Evolutionary conservation across 257 asterid genomes (phyloP).

Genomic region (Solanum etuberosum): DNA sequence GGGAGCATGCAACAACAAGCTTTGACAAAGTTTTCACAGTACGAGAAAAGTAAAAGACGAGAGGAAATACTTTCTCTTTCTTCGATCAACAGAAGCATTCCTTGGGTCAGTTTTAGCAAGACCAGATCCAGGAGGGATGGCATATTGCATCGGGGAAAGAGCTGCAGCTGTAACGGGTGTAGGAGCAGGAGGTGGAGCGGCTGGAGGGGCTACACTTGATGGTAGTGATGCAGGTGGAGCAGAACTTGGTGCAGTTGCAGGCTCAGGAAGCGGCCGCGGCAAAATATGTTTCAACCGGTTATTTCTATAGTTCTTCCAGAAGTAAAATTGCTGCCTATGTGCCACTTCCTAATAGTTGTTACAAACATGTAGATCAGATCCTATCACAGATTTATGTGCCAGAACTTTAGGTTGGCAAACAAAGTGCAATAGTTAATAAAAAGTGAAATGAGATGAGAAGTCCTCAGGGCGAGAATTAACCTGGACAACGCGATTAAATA

Average conservation of each 20-base stretch:
- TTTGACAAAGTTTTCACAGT: neutral
- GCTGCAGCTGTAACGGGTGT: conserved; percentile 41
- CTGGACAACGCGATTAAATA: neutral
- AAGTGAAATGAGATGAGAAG: neutral
- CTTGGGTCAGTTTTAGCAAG: conserved; percentile 55
- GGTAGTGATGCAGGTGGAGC: conserved; percentile 44
- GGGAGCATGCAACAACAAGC: neutral
- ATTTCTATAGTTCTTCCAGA: conserved; percentile 90
- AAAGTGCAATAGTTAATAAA: neutral
- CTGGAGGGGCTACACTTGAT: conserved; percentile 15
- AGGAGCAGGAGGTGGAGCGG: conserved; percentile 27
- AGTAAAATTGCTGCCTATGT: conserved; percentile 91
- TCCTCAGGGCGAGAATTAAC: neutral
- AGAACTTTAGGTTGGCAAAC: neutral
- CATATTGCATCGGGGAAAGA: conserved; percentile 63
- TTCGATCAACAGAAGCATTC: conserved; percentile 49
- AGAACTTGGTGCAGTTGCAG: conserved; percentile 32
- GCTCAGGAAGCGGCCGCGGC: conserved; percentile 85
- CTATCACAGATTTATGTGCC: neutral
- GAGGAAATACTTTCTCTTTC: conserved; percentile 62
- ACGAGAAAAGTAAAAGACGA: neutral
- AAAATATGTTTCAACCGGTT: conserved; percentile 93
- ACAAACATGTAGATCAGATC: conserved; percentile 8
- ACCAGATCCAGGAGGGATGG: conserved; percentile 47
- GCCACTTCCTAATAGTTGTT: conserved; percentile 68